Base-by-base conservation (phyloP, 495 filamentous ascomycete species). In the Clavariopsis aquatica region DNA sequence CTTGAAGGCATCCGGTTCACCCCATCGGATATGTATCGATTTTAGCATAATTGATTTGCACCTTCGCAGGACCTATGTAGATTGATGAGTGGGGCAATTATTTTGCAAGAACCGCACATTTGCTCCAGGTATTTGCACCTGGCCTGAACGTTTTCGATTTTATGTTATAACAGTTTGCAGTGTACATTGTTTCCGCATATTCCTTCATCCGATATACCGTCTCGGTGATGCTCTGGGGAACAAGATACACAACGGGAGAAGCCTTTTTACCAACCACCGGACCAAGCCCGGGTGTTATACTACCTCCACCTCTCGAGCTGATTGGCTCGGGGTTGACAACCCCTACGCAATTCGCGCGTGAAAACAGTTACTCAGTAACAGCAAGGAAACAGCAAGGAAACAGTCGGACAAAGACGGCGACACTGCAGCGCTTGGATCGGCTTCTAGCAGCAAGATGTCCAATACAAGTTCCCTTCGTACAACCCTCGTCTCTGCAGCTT, bases 371-470 rank as follows among this genome's bases (percentile, higher is more conserved):
- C 38, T 43, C 38, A 43, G 38, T 9, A 7, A 23, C 22, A 51
- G 56, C 43, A 59, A 59, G 38, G 38, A 49, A 15, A n/a, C n/a
- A n/a, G n/a, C n/a, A n/a, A n/a, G n/a, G n/a, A n/a, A n/a, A n/a
- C n/a, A n/a, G 38, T 49, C 47, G 19, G 38, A 17, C 38, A 43
- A 43, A 2, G 45, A 3, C 17, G 17, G 38, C 49, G 56, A 34
- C 43, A 59, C 56, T 28, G 54, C 54, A 43, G 54, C 15, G 12
- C 54, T 57, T 19, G 54, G 31, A 38, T 57, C 31, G 31, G 54
- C 29, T 57, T 23, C 22, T 20, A 53, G 51, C 3, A 53, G 17
- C 5, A 23, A 59, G 56, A 59, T 26, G 38, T 22, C 8, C 38
- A 43, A 26, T 31, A 51, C 7, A 49, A 22, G 20, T 53, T 51